phyloP scores from a whole-genome alignment of 805 yeast genomes.

The Metschnikowia noctiluminum region DNA sequence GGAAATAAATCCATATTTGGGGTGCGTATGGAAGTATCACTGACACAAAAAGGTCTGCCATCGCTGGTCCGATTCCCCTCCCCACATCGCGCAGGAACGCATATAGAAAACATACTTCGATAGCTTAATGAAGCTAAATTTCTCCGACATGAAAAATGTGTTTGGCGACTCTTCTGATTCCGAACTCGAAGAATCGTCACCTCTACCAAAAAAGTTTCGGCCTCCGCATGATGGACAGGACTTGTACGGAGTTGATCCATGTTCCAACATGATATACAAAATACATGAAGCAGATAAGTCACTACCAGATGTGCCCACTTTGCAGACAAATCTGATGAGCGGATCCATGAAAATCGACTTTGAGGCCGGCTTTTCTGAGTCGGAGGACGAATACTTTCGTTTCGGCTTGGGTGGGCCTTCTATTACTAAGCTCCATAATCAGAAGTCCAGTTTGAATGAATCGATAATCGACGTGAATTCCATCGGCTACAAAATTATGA shows the following conservation, averaged over 20 bases:
- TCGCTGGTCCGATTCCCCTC: too few species aligned
- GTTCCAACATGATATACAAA: neutral
- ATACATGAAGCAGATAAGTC: too few species aligned
- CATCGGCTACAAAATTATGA: slow-evolving; percentile 51
- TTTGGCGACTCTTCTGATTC: slow-evolving; percentile 16
- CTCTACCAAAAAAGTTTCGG: slow-evolving; percentile 7
- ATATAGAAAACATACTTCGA: neutral
- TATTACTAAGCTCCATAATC: neutral
- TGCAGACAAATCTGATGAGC: neutral
- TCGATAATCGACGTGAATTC: slow-evolving; percentile 14
- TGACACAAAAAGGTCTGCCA: too few species aligned
- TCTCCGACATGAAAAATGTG: slow-evolving; percentile 14
- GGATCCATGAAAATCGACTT: neutral
- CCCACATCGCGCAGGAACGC: neutral
- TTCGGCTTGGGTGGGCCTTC: slow-evolving; percentile 1
- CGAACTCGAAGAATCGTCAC: slow-evolving; percentile 6
- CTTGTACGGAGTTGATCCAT: neutral
- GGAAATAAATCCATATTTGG: too few species aligned
- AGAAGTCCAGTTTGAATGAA: slow-evolving; percentile 6
- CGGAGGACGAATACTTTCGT: neutral
- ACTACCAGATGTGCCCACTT: too few species aligned
- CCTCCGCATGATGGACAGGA: neutral
- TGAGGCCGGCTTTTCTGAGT: too few species aligned
- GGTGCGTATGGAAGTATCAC: too few species aligned
- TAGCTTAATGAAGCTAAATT: neutral